Evolutionary conservation across 345 rosid genomes (phyloP), one percentile per base, ranked within the genome.

Genomic region (Bruguiera sexangula): DNA sequence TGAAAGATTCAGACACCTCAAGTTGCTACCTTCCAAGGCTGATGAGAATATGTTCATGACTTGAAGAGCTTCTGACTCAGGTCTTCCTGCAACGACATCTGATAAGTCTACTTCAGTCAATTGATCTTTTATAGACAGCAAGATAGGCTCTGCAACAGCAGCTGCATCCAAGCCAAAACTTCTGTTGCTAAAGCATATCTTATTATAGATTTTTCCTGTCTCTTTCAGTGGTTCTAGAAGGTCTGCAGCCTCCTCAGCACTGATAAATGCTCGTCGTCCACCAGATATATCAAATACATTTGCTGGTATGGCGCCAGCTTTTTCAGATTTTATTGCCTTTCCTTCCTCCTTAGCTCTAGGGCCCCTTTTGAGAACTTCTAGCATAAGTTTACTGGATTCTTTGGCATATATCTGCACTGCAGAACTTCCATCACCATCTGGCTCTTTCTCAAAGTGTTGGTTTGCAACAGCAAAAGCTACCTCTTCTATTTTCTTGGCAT

Each of bases 331-430:
- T 13, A 34, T 30, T 53, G 67, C 58, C 71, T 83, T 80, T 16
- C 75, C 84, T 32, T 62, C 81, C 69, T 65, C 85, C 72, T 83
- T 75, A 31, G 53, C 58, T 57, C 50, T 73, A 63, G 90, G 85
- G 2, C 89, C 96, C 80, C 81, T 81, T 84, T 91, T 91, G 31
- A 94, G 95, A 73, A 82, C 85, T 75, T 94, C 93, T 79, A 94
- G 72, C 77, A 94, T 81, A 57, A 85, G 93, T 78, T 88, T 91
- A 77, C 97, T 94, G 72, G 97, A 91, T 69, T 94, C 91, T 78
- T 81, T 89, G 52, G 98, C 96, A 80, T 94, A 94, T 68, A 91
- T 91, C 87, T 91, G 96, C 36, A 94, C 95, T 57, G 98, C 97
- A 56, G 91, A 87, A 74, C 91, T 83, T 53, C 98, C 97, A 80